phyloP scores from a whole-genome alignment of 2,329 filamentous ascomycete genomes.

The Clarireedia paspali region DNA sequence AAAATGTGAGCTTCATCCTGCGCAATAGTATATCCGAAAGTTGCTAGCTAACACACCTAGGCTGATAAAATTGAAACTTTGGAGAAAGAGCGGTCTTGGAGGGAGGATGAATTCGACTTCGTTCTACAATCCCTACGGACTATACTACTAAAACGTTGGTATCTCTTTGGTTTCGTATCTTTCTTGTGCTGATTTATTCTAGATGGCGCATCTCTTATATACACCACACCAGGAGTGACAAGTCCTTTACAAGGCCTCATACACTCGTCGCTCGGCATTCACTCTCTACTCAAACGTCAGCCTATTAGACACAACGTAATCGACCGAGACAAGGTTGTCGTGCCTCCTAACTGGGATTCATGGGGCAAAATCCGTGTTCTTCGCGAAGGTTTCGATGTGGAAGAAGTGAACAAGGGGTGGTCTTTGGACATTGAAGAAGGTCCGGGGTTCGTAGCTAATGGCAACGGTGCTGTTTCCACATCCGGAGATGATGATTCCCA shows the following conservation, averaged over 20 bases:
- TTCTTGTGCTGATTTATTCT: conserved; percentile 11
- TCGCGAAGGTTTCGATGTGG: conserved; percentile 85
- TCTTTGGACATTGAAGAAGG: conserved; percentile 67
- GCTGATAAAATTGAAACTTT: conserved; percentile 57
- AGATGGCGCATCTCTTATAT: conserved; percentile 82
- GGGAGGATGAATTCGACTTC: conserved; percentile 93
- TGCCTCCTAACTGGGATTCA: conserved; percentile 96
- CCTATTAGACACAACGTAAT: conserved; percentile 85
- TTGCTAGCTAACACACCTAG: conserved; percentile 12
- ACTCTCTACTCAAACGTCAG: conserved; percentile 70
- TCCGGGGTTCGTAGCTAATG: conserved; percentile 32
- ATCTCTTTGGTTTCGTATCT: not conserved
- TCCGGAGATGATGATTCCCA: conserved; percentile 13
- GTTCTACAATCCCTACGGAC: conserved; percentile 90
- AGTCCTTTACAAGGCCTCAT: conserved; percentile 73
- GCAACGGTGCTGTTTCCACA: conserved; percentile 17
- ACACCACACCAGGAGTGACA: conserved; percentile 68
- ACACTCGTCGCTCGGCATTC: conserved; percentile 80
- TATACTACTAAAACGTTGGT: conserved; percentile 73
- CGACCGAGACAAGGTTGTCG: conserved; percentile 86
- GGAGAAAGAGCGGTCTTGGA: conserved; percentile 87
- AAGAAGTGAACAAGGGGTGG: conserved; percentile 79
- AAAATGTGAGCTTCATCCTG: conserved; percentile 57
- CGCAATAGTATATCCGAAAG: not conserved
- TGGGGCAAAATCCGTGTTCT: conserved; percentile 95